Evolutionary conservation across 2,329 filamentous ascomycete species (phyloP), one percentile per base, ranked within the genome.

Genomic region (Plectosphaerella sp.): DNA sequence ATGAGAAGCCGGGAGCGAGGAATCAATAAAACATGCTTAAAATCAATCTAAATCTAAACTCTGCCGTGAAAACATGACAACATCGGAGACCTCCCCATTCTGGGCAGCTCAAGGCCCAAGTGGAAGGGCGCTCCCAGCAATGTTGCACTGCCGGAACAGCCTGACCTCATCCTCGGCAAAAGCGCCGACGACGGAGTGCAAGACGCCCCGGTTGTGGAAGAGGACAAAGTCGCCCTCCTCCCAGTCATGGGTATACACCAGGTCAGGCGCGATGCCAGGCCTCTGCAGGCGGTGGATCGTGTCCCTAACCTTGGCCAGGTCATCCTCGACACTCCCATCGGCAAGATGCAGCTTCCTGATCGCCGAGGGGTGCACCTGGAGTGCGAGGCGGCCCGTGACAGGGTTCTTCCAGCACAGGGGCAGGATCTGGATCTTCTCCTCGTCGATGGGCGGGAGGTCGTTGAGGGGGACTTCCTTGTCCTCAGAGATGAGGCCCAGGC

Each of bases 401-500:
- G 88, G 87, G 63, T 91, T 92, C 60, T 81, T 81, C 88, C 88
- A 93, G 67, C 80, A 83, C 82, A 92, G 87, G 22, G 88, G 88
- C 39, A 91, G 74, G 55, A 86, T 72, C 70, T 89, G 84, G 63
- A 91, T 83, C 64, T 89, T 86, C 25, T 74, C 70, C 47, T 79
- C 65, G 16, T 89, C 84, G 55, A 91, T 74, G 1, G 80, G 75
- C 1, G 88, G 88, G 0, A 92, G 75, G 5, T 87, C 76, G 3
- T 70, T 68, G 1, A 74, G 49, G 0, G 81, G 65, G 1, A 91
- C 72, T 61, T 92, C 88, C 35, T 77, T 76, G 46, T 74, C 79
- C 53, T 89, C 83, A 0, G 83, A 86, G 24, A 87, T 72, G 52
- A 92, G 70, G n/a, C 88, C 89, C 0, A 92, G 78, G 0, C 88